Conservation (phyloP, 2,329 filamentous ascomycete genomes). For the Sphaerulina vaccinii region DNA sequence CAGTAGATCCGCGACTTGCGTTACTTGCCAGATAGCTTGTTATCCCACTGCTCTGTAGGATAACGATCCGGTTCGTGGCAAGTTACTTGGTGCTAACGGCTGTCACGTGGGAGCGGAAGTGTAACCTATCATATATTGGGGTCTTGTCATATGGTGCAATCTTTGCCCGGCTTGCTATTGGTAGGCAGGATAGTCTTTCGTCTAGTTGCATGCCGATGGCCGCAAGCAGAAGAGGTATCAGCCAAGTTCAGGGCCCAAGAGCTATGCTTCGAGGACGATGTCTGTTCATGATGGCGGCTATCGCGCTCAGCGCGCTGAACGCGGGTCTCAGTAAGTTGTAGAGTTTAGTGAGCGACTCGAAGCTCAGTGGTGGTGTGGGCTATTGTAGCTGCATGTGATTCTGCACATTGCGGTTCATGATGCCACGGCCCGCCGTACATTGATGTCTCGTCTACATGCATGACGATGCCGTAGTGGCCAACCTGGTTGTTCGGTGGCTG, state of each 20-base stretch:
- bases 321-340: slow-evolving; percentile 4
- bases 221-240: neutral
- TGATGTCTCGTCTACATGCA: slow-evolving; percentile 10
- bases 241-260: neutral
- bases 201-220: slow-evolving; percentile 7
- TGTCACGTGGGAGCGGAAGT: neutral
- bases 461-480: slow-evolving; percentile 9
- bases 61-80: neutral
- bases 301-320: slow-evolving; percentile 5
- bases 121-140: neutral
- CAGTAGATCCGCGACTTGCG: no score
- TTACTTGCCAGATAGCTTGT: no score
- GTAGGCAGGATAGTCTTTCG: slow-evolving; percentile 3
- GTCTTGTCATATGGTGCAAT: no score
- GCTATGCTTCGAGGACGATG: neutral
- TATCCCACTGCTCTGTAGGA: neutral
- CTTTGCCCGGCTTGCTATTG: neutral
- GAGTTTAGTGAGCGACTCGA: neutral
- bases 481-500: slow-evolving; percentile 2
- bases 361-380: slow-evolving; percentile 6
- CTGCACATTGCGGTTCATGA: neutral
- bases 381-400: slow-evolving; percentile 7
- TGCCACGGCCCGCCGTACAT: slow-evolving; percentile 1
- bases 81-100: neutral
- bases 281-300: slow-evolving; percentile 10